Evolutionary conservation across 306 rosid genomes (phyloP), one percentile per base, ranked within the genome.

Genomic region (Delonix regia): DNA sequence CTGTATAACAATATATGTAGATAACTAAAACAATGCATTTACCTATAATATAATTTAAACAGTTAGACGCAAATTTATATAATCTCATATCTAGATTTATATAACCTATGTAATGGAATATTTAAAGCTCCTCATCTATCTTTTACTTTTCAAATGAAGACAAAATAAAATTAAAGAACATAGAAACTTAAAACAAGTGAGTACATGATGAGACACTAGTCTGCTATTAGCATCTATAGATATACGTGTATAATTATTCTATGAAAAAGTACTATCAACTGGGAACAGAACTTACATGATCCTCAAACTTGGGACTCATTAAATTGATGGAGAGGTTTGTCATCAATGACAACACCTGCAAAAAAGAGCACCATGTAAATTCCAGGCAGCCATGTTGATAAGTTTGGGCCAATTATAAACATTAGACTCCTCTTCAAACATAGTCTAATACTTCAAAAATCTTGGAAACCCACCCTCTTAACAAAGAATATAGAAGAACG

Each of bases 271-370:
- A 19, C 62, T 59, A 36, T 15, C 7, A 10, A 55, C 42, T 6
- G 69, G 62, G 28, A 66, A 76, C 24, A 73, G 49, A 27, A 77
- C 94, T 88, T 83, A 87, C 97, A 72, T 88, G 85, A 77, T 83
- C 74, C 82, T 87, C 85, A 78, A 90, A 88, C 64, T 87, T 83
- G 0, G 96, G 97, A 75, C 87, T 88, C 36, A 21, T 53, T 73
- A 90, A 85, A 78, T 90, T 90, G 70, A 83, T 27, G 30, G 88
- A 69, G 55, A 90, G 89, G 62, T 90, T 90, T 78, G 69, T 87
- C 97, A 92, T 92, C 86, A 92, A 82, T 62, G 83, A 42, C 80
- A 87, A 73, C 39, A 81, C 89, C 97, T 90, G 85, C 24, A 36
- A 74, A 78, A 81, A 80, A 80, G 9, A 64, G 15, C 44, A 69